Evolutionary conservation across 2,329 filamentous ascomycete species (phyloP).

Genomic region (Fusarium nodosum): DNA sequence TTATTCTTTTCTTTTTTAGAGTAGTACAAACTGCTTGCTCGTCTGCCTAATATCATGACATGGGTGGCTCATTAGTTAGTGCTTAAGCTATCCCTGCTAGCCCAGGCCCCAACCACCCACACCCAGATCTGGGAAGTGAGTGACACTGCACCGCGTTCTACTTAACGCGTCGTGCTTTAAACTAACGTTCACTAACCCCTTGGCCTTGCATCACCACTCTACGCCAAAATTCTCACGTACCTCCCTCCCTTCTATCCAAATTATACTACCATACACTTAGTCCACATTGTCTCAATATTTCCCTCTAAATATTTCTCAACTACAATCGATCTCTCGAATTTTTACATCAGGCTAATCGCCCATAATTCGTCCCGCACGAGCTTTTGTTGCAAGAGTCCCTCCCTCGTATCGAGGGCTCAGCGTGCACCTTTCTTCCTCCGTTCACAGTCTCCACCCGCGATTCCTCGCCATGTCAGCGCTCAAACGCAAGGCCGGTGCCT

Average conservation of each 20-base stretch:
- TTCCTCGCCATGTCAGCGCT: conserved; percentile 64
- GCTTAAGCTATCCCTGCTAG: conserved; percentile 35
- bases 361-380: conserved; percentile 37
- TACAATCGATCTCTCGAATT: background rate
- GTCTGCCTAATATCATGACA: conserved; percentile 24
- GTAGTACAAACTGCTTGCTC: background rate
- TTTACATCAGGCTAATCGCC: conserved; percentile 6
- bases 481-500: conserved; percentile 75
- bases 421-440: conserved; percentile 38
- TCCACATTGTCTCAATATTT: background rate
- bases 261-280: conserved; percentile 4
- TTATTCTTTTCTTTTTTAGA: background rate
- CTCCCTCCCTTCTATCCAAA: conserved; percentile 15
- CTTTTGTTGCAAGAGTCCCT: conserved; percentile 30
- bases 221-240: conserved; percentile 29
- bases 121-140: conserved; percentile 34
- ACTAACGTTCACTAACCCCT: conserved; percentile 22
- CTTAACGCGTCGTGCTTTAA: conserved; percentile 34
- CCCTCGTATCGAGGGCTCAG: conserved; percentile 31
- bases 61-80: conserved; percentile 40
- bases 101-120: conserved; percentile 38
- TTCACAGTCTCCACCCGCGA: conserved; percentile 37
- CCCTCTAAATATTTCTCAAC: background rate
- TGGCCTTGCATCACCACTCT: conserved; percentile 38
- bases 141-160: conserved; percentile 40